These are phyloP conservation scores for Pleurotus eryngii DNA, from an alignment of 768 basidiomycete species.

Conservation along the genomic window DNA sequence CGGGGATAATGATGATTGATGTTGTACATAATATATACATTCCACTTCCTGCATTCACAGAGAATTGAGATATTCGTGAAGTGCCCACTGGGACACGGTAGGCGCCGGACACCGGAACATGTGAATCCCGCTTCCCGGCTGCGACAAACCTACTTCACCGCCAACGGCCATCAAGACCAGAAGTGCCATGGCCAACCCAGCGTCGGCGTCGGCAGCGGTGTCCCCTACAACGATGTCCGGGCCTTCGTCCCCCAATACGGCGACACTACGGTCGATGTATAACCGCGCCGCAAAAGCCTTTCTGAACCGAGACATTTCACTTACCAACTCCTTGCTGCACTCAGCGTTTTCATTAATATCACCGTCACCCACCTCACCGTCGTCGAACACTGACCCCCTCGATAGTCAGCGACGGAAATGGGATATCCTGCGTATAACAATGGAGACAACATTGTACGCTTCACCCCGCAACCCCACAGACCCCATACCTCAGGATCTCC, in stretches of 20 bases:
- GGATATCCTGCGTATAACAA: conserved; percentile 83
- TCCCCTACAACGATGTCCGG: conserved; percentile 16
- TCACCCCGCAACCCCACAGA: conserved; percentile 42
- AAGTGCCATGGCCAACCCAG: conserved; percentile 9
- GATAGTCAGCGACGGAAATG: conserved; percentile 69
- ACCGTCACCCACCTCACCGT: conserved; percentile 26
- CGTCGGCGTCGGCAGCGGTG: background rate
- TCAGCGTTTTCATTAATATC: conserved; percentile 66
- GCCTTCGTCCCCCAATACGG: conserved; percentile 30
- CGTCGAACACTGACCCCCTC: conserved; percentile 31
- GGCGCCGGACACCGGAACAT: background rate
- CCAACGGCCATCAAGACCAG: conserved; percentile 15
- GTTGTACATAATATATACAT: background rate
- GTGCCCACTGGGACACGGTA: no score
- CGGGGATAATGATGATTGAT: conserved; percentile 27
- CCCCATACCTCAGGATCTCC: conserved; percentile 48
- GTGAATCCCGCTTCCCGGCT: background rate
- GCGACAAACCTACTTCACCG: no score
- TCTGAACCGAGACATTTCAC: conserved; percentile 65
- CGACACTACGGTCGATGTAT: conserved; percentile 69
- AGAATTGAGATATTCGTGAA: background rate
- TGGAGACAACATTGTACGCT: conserved; percentile 71
- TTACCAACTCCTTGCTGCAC: conserved; percentile 61
- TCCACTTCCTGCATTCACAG: background rate
- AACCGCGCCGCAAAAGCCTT: conserved; percentile 77